Percentiles rank a stretch among this genome's conserved stretches.
Evolutionary conservation across 2,329 filamentous ascomycete genomes (phyloP).

Genomic region (Teratosphaeria viscida): DNA sequence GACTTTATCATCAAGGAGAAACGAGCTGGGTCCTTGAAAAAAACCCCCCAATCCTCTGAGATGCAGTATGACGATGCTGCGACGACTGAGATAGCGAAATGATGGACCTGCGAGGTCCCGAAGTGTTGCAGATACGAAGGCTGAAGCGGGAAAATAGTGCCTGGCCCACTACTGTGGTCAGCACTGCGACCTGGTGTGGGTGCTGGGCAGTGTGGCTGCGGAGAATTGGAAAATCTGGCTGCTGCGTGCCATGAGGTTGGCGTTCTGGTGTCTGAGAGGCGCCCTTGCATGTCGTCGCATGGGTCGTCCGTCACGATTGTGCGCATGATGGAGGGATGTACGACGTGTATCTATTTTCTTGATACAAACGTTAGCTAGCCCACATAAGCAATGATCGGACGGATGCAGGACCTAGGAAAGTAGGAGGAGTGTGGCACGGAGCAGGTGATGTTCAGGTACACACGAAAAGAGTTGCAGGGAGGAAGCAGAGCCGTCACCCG

Average conservation of each 20-base stretch:
- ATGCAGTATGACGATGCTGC: not conserved
- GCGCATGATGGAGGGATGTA: not conserved
- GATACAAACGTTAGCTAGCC: not conserved
- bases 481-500: not conserved
- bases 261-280: not conserved
- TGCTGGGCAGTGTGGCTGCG: not conserved
- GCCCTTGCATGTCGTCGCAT: not conserved
- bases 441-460: not conserved
- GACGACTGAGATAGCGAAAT: not conserved
- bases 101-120: not conserved
- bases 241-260: not conserved
- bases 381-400: not conserved
- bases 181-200: not conserved
- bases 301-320: not conserved
- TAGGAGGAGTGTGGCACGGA: not conserved
- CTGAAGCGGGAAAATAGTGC: not conserved
- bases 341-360: not conserved
- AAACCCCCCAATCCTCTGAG: not conserved
- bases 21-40: not conserved
- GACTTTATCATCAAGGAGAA: not conserved
- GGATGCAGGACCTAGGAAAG: not conserved
- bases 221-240: not conserved
- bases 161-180: not conserved
- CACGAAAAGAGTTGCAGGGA: not conserved
- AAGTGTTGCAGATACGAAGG: not conserved